Base-by-base conservation (phyloP, 73 alveolate species). In the Blepharisma japonicum region DNA sequence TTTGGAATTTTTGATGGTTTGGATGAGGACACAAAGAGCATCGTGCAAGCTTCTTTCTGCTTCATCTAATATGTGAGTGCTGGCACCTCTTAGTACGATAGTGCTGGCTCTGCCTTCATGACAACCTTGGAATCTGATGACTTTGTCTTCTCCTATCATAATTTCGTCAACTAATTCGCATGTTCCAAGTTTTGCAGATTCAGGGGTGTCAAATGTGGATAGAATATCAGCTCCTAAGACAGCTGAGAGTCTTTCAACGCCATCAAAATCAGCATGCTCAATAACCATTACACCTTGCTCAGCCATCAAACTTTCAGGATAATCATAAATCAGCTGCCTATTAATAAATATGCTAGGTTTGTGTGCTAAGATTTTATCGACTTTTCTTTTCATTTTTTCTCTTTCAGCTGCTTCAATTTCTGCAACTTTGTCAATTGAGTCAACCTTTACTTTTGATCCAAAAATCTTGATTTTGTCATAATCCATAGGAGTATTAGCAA, bases 191-290 rank as follows among this genome's bases (percentile, higher is more conserved):
- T 71, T 91, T 21, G 94, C 71, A 68, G 83, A 68, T 68, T 95
- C 98, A 20, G 99, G 97, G 78, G 86, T 71, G 78, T 94, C 99
- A 85, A 96, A 96, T 42, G 99, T 96, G 7, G 98, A 94, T 81
- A 92, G 90, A 83, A 96, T 96, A 72, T 96, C 99, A 56, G 98
- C 98, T 18, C 98, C 99, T 23, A 96, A 84, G 27, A 96, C 99
- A 11, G 99, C 98, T 54, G 98, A 95, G 53, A 96, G 92, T 90
- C 99, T 89, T 81, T 96, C 99, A 68, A 91, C 95, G 49, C 99
- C 99, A 83, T 96, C 99, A 83, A 96, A 96, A 81, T 96, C 99
- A 20, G 99, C 99, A 81, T 96, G 99, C 74, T 96, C 99, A 68
- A 96, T 96, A 68, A 96, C 99, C 97, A 93, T 94, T 56, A 94